Evolutionary conservation across 2,329 filamentous ascomycete genomes (phyloP).

Genomic region (Hypoxylon sp.): DNA sequence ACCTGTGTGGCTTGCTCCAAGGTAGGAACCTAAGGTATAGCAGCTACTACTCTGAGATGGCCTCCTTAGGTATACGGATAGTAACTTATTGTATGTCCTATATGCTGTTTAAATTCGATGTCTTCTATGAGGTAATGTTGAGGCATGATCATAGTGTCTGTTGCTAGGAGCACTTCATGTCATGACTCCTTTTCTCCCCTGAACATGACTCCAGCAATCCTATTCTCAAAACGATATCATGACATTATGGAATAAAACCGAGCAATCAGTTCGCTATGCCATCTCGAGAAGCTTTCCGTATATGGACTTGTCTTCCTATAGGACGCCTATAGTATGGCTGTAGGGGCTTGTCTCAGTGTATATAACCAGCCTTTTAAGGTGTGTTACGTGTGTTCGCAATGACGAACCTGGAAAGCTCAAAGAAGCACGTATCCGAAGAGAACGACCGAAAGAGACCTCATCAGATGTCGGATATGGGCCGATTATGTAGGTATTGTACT

Average conservation of each 20-base stretch:
- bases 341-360: constrained; percentile 4
- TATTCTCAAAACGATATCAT: background rate
- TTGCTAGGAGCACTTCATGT: background rate
- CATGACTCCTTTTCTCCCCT: background rate
- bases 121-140: background rate
- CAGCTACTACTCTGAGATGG: background rate
- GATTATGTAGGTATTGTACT: constrained; percentile 22
- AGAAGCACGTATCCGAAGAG: constrained; percentile 4
- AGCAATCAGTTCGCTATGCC: background rate
- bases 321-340: background rate
- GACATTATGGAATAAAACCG: background rate
- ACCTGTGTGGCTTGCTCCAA: background rate
- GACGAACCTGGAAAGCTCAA: constrained; percentile 3
- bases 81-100: background rate
- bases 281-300: background rate
- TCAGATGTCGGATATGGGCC: constrained; percentile 22
- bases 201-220: background rate
- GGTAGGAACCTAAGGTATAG: background rate
- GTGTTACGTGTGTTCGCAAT: constrained; percentile 27
- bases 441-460: constrained; percentile 18
- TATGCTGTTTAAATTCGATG: background rate
- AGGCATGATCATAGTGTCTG: background rate
- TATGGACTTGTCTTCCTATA: constrained; percentile 3
- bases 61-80: background rate
- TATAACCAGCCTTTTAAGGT: constrained; percentile 11